phyloP scores from a whole-genome alignment of 169 alveolate species.

The Miamiensis avidus region DNA sequence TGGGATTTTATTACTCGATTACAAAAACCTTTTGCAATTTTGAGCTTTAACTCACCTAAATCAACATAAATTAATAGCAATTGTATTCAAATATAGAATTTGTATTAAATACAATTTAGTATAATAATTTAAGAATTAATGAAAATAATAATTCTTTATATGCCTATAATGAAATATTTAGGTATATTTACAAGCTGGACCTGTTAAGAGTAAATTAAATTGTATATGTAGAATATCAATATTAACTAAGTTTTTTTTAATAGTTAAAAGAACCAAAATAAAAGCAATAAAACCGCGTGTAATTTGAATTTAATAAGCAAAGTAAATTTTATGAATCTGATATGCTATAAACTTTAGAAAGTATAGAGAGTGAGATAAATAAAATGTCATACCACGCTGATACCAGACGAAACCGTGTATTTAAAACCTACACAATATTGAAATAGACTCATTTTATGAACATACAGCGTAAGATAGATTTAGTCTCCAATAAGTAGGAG shows the following conservation, averaged over 20 bases:
- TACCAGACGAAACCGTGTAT: too few relatives aligned
- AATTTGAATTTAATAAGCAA: not conserved
- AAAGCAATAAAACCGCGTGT: too few relatives aligned
- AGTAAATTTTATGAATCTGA: not conserved
- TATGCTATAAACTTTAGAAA: not conserved
- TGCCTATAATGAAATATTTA: not conserved
- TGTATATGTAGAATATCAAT: too few relatives aligned
- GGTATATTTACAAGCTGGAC: not conserved
- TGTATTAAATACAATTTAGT: not conserved
- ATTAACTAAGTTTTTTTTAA: too few relatives aligned
- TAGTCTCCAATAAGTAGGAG: too few relatives aligned
- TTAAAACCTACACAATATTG: too few relatives aligned
- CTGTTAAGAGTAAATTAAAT: not conserved
- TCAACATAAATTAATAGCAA: not conserved
- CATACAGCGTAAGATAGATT: too few relatives aligned
- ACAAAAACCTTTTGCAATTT: not conserved
- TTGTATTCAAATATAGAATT: not conserved
- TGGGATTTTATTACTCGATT: too few relatives aligned
- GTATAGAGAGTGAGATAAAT: not conserved
- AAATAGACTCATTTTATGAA: too few relatives aligned
- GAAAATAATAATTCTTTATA: not conserved
- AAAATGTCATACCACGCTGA: too few relatives aligned
- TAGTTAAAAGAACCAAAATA: too few relatives aligned
- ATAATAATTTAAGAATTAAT: not conserved
- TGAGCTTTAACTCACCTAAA: not conserved